phyloP scores from a whole-genome alignment of 768 basidiomycete species.

The Nidularia pulvinata region DNA sequence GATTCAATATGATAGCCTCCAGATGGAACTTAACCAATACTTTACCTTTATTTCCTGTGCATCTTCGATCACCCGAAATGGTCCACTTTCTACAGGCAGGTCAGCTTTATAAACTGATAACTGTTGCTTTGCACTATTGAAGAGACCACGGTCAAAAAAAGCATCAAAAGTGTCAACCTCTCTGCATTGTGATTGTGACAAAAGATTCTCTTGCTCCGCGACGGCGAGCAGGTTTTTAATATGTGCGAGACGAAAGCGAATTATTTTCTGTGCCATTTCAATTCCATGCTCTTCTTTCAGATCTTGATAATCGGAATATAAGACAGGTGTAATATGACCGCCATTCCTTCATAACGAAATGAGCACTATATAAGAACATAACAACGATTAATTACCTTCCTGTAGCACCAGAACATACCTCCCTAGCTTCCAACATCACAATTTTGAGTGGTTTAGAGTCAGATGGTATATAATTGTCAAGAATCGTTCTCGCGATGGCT shows the following conservation, averaged over 20 bases:
- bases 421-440: conserved; percentile 82
- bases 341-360: conserved; percentile 49
- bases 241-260: conserved; percentile 64
- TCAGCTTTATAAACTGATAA: conserved; percentile 45
- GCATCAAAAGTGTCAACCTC: conserved; percentile 60
- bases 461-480: conserved; percentile 21
- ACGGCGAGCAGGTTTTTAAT: conserved; percentile 42
- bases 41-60: conserved; percentile 23
- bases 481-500: conserved; percentile 52
- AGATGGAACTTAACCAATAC: background rate
- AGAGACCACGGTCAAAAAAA: conserved; percentile 40
- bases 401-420: conserved; percentile 74
- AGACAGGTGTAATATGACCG: conserved; percentile 61
- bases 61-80: conserved; percentile 28
- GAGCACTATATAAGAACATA: background rate
- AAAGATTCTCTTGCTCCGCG: conserved; percentile 52
- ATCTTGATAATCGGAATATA: conserved; percentile 56
- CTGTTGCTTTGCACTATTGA: conserved; percentile 37
- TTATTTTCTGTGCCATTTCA: conserved; percentile 45
- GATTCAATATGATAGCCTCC: too few relatives aligned
- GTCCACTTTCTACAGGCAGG: conserved; percentile 44
- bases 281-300: conserved; percentile 47
- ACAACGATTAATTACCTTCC: conserved; percentile 43
- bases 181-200: conserved; percentile 55
- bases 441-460: conserved; percentile 31